Evolutionary conservation across 1,139 yeast species (phyloP), one percentile per base, ranked within the genome.

Genomic region (Lodderomyces metapsilosis): DNA sequence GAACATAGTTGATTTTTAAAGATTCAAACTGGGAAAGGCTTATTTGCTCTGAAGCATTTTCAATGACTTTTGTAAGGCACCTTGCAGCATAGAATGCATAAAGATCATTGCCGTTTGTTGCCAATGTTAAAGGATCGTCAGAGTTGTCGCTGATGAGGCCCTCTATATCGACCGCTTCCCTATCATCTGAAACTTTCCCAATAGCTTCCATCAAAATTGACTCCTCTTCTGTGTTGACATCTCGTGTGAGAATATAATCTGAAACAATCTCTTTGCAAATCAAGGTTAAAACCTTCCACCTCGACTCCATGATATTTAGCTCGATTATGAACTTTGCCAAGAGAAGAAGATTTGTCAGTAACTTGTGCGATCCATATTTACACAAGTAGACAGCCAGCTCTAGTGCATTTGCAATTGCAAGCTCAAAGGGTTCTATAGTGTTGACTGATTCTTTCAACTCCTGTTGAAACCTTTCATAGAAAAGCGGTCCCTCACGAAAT

Each of bases 321-420:
- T 47, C 34, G 3, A 36, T 25, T 8, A 54, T 38, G 24, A 54
- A 47, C 21, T 47, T 47, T 6, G 50, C 55, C 5, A 56, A 24
- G 1, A 43, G 32, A 2, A 50, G 45, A 5, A 53, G 31, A 2
- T 42, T 30, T 7, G 30, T 35, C 10, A 13, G 30, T 7, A 46
- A 16, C 3, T n/a, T 17, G 2, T 22, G 48, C 0, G 43, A 31
- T 2, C 41, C 41, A 1, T 51, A 51, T 2, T 50, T 37, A 10
- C 73, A 48, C 22, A 78, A 51, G 45, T 64, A 68, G 1, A 71
- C 57, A 39, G 68, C 71, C 20, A 64, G 62, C 13, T 63, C 71
- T 37, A 79, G 52, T 2, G 79, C 68, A 48, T 76, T 77, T 0
- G 79, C 71, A 21, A 78, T 54, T 0, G 82, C 56, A 21, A 78